Evolutionary conservation across 78 protist genomes (phyloP).

Genomic region (Dictyostelium discoideum): DNA sequence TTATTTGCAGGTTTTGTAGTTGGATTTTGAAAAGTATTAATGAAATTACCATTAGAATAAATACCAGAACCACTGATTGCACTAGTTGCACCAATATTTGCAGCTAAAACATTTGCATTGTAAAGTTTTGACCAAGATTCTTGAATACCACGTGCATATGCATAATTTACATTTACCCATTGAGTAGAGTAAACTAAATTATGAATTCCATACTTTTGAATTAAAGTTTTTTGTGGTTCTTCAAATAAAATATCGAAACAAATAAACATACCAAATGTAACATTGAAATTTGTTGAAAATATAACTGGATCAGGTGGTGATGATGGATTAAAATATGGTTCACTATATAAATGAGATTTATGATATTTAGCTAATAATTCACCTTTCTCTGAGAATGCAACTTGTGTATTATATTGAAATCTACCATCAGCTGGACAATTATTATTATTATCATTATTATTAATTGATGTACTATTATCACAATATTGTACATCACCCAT

Average conservation of each 20-base stretch:
- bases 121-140: slow-evolving; percentile 31
- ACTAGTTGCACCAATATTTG: slow-evolving; percentile 6
- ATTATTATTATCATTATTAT: not conserved
- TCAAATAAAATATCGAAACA: slow-evolving; percentile 25
- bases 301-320: not conserved
- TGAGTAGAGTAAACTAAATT: not conserved
- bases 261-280: slow-evolving; percentile 63
- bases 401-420: slow-evolving; percentile 30
- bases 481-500: slow-evolving; percentile 37
- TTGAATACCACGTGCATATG: slow-evolving; percentile 13
- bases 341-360: slow-evolving; percentile 34
- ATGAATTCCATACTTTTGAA: slow-evolving; percentile 5
- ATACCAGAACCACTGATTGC: slow-evolving; percentile 27
- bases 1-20: not conserved
- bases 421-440: slow-evolving; percentile 48
- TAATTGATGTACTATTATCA: not conserved
- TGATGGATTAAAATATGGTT: not conserved
- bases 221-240: slow-evolving; percentile 26
- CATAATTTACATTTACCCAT: slow-evolving; percentile 28
- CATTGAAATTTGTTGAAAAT: slow-evolving; percentile 22
- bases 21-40: not conserved
- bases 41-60: slow-evolving; percentile 25
- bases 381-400: slow-evolving; percentile 32
- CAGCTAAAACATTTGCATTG: slow-evolving; percentile 13
- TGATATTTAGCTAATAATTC: slow-evolving; percentile 26